phyloP scores from a whole-genome alignment of 83 land plant genomes.

The Picea abies region DNA sequence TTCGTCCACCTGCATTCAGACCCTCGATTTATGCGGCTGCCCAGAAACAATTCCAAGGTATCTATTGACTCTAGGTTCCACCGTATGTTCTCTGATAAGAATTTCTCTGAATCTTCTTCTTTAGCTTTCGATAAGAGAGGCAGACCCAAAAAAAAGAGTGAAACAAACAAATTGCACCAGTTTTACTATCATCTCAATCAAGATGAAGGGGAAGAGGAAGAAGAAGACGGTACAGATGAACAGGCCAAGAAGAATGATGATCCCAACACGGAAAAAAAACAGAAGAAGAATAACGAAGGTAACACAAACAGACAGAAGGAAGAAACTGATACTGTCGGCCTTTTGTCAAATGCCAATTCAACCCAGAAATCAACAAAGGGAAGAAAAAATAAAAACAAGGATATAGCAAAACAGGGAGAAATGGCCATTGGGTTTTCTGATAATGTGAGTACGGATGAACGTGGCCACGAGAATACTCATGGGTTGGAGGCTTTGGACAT shows the following conservation, averaged over 20 bases:
- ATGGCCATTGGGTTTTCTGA: background rate
- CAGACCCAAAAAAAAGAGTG: constrained; percentile 27
- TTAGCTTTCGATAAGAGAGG: constrained; percentile 83
- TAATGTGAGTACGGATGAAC: background rate
- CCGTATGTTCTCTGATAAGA: constrained; percentile 68
- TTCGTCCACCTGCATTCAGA: constrained; percentile 71
- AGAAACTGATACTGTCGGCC: background rate
- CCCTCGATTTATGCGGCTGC: constrained; percentile 77
- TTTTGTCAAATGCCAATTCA: too few species aligned
- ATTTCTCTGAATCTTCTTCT: constrained; percentile 42
- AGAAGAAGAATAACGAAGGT: background rate
- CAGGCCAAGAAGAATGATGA: background rate
- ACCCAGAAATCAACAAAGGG: too few species aligned
- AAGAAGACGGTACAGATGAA: constrained; percentile 24
- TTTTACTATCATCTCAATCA: constrained; percentile 43
- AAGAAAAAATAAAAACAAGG: too few species aligned
- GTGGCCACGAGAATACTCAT: background rate
- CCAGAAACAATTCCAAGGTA: constrained; percentile 59
- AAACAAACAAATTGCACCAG: constrained; percentile 22
- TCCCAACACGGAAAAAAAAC: background rate
- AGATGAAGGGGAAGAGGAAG: constrained; percentile 37
- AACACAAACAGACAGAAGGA: background rate
- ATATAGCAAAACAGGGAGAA: too few species aligned
- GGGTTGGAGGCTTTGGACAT: background rate
- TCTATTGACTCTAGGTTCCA: constrained; percentile 74